A percentile compares a stretch with the other conserved stretches of the same genome.
phyloP scores from a whole-genome alignment of 2,329 filamentous ascomycete species.

The Ceratocystiopsis brevicomis region DNA sequence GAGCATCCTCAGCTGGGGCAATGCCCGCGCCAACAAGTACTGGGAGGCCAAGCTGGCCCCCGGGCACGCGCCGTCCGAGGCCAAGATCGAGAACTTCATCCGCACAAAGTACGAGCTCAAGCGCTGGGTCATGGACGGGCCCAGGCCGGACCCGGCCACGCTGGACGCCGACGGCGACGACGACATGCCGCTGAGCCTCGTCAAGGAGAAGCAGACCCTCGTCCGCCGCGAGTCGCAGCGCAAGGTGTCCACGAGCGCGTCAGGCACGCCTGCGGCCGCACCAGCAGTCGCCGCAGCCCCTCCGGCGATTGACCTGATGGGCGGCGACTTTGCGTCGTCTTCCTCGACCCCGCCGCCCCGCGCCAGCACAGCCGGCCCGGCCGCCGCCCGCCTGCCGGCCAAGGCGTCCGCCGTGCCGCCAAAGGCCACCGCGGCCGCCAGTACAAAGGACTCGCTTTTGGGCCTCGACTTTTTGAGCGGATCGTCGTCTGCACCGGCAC shows the following conservation, averaged over 20 bases:
- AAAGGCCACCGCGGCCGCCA: conserved; percentile 30
- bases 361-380: conserved; percentile 55
- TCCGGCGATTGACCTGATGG: conserved; percentile 52
- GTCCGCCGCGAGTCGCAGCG: conserved; percentile 40
- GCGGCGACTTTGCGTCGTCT: conserved; percentile 33
- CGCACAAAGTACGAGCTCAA: conserved; percentile 97
- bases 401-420: conserved; percentile 49
- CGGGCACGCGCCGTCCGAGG: conserved; percentile 83
- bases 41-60: conserved; percentile 90
- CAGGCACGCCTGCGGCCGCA: conserved; percentile 12
- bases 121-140: conserved; percentile 97
- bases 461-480: conserved; percentile 85
- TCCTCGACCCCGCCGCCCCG: conserved; percentile 32
- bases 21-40: conserved; percentile 91
- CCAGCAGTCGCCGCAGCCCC: conserved; percentile 22
- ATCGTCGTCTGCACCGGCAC: conserved; percentile 46
- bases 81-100: conserved; percentile 99
- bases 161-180: conserved; percentile 73
- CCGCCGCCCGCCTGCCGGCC: conserved; percentile 34
- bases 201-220: conserved; percentile 47
- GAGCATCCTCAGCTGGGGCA: conserved; percentile 89
- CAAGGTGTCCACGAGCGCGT: conserved; percentile 35
- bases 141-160: conserved; percentile 78
- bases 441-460: conserved; percentile 71
- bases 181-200: conserved; percentile 46